Conservation (phyloP, 2,329 filamentous ascomycete genomes). For the Diaporthe citriasiana region DNA sequence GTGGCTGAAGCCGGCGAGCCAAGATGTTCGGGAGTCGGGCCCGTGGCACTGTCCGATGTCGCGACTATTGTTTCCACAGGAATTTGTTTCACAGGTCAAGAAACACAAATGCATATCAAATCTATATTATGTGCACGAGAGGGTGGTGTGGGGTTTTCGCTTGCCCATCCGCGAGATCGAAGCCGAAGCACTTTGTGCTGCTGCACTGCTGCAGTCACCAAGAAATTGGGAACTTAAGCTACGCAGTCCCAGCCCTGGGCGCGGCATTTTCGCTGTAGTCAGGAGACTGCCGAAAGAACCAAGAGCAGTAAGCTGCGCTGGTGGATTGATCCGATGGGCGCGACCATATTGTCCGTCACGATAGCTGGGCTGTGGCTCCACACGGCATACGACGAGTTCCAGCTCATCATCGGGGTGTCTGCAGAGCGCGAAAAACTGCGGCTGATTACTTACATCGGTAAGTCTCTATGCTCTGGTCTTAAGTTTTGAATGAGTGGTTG, state of each 20-base stretch:
- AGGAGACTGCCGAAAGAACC: slow-evolving; percentile 30
- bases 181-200: slow-evolving; percentile 5
- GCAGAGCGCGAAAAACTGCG: slow-evolving; percentile 89
- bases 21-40: background rate
- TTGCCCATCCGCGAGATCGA: slow-evolving; percentile 23
- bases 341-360: slow-evolving; percentile 84
- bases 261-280: slow-evolving; percentile 21
- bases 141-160: slow-evolving; percentile 25
- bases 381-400: slow-evolving; percentile 90
- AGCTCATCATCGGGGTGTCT: slow-evolving; percentile 89
- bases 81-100: slow-evolving; percentile 6
- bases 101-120: background rate
- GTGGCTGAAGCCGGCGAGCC: background rate
- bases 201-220: slow-evolving; percentile 17
- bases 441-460: slow-evolving; percentile 92
- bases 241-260: slow-evolving; percentile 28
- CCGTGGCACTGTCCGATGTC: slow-evolving; percentile 14
- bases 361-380: slow-evolving; percentile 86
- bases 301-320: slow-evolving; percentile 81
- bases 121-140: background rate
- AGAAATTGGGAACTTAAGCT: slow-evolving; percentile 25
- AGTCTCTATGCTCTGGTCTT: background rate
- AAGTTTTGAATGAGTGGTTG: background rate
- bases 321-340: slow-evolving; percentile 96
- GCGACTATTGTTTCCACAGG: background rate